A percentile compares a stretch with the other conserved stretches of the same genome.
phyloP scores from a whole-genome alignment of 352 stramenopile genomes.

The Thraustotheca clavata region DNA sequence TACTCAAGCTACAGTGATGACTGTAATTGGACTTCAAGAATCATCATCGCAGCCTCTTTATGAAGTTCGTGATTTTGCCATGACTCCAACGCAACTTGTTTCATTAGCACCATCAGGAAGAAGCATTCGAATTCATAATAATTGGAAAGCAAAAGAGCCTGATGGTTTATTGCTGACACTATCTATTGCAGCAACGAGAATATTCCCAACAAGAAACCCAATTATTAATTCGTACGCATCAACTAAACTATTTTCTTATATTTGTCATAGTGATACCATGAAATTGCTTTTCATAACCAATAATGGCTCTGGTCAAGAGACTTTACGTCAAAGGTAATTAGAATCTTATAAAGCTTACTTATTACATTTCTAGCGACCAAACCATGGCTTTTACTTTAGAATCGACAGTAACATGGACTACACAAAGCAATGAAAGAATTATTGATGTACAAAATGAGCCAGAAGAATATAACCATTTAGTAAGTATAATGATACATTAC shows the following conservation, averaged over 20 bases:
- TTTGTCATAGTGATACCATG: background rate
- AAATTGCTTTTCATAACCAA: conserved; percentile 8
- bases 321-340: conserved; percentile 6
- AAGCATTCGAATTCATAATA: conserved; percentile 38
- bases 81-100: conserved; percentile 38
- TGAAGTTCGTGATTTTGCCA: conserved; percentile 53
- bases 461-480: conserved; percentile 33
- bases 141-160: conserved; percentile 32
- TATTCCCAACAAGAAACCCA: conserved; percentile 48
- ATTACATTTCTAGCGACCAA: background rate
- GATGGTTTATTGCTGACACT: conserved; percentile 32
- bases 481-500: background rate
- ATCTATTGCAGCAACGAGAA: conserved; percentile 26
- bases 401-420: conserved; percentile 23
- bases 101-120: conserved; percentile 45
- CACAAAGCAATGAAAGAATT: conserved; percentile 34
- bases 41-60: conserved; percentile 11
- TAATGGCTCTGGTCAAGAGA: background rate
- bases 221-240: conserved; percentile 15
- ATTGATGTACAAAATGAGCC: conserved; percentile 30
- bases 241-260: background rate
- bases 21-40: background rate
- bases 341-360: background rate
- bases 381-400: conserved; percentile 11
- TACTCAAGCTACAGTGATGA: background rate